Percentiles rank a stretch among this genome's conserved stretches.
Evolutionary conservation across 345 rosid species (phyloP).

Genomic region (Pugionium cornutum): DNA sequence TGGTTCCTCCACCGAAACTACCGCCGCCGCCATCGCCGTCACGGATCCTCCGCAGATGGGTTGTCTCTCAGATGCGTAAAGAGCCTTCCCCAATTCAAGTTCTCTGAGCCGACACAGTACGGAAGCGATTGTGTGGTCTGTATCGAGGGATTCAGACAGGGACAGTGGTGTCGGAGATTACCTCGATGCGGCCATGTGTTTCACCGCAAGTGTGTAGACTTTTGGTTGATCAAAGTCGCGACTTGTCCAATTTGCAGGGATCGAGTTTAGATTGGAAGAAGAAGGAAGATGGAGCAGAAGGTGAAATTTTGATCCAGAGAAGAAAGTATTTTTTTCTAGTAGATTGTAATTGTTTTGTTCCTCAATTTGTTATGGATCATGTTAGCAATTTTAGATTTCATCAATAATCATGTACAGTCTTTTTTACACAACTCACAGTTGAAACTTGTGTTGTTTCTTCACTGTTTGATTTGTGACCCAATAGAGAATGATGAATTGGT

Average conservation of each 20-base stretch:
- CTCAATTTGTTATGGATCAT: neutral
- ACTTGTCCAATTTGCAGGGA: constrained; percentile 79
- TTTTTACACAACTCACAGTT: constrained; percentile 9
- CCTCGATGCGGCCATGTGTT: constrained; percentile 76
- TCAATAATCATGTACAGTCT: constrained; percentile 25
- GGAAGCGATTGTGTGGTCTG: constrained; percentile 70
- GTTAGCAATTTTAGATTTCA: constrained; percentile 19
- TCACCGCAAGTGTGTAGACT: constrained; percentile 76
- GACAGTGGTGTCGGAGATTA: constrained; percentile 82
- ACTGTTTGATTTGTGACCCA: neutral
- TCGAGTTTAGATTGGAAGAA: constrained; percentile 40
- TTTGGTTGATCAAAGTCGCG: constrained; percentile 70
- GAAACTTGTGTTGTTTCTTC: constrained; percentile 14
- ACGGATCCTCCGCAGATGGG: constrained; percentile 39
- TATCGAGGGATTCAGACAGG: constrained; percentile 65
- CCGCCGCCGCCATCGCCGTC: constrained; percentile 34
- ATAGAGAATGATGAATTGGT: neutral
- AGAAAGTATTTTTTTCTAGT: constrained; percentile 19
- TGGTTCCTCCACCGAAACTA: constrained; percentile 50
- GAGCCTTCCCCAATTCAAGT: constrained; percentile 65
- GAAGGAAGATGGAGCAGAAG: constrained; percentile 19
- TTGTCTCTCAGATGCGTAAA: constrained; percentile 52
- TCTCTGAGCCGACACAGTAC: constrained; percentile 25
- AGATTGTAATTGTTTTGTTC: constrained; percentile 31
- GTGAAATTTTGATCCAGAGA: constrained; percentile 30